A percentile compares a stretch with the other conserved stretches of the same genome.
These are phyloP conservation scores for Tylopilus sp. DNA, from an alignment of 768 basidiomycete genomes.

Conservation along the genomic window DNA sequence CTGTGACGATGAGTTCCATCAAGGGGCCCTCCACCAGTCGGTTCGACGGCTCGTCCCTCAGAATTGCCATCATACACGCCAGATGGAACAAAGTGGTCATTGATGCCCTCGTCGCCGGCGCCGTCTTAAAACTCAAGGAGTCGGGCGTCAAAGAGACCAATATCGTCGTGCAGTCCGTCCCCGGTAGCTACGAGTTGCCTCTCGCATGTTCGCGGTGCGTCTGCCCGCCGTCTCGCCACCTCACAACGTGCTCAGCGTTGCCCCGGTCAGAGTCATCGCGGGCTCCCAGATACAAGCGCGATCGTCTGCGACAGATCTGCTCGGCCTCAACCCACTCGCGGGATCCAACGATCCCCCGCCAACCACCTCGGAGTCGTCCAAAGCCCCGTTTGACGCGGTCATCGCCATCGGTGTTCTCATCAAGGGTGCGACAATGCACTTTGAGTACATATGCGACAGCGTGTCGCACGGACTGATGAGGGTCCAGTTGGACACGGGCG, in stretches of 20 bases:
- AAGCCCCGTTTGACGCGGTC: conserved; percentile 84
- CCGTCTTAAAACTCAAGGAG: conserved; percentile 74
- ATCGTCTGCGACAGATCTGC: conserved; percentile 76
- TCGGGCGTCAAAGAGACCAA: conserved; percentile 86
- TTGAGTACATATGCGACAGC: conserved; percentile 96
- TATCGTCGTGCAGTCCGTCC: conserved; percentile 88
- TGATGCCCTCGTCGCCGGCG: conserved; percentile 78
- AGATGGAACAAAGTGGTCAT: conserved; percentile 93
- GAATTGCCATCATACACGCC: conserved; percentile 91
- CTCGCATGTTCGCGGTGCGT: conserved; percentile 78
- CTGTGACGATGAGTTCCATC: conserved; percentile 44
- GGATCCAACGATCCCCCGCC: conserved; percentile 28
- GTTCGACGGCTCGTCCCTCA: conserved; percentile 77
- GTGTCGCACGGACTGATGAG: conserved; percentile 94
- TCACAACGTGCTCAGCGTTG: conserved; percentile 6
- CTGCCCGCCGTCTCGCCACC: not conserved
- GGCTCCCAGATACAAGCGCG: conserved; percentile 81
- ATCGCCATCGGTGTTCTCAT: conserved; percentile 98
- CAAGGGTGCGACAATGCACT: conserved; percentile 98
- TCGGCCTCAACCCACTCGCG: conserved; percentile 46
- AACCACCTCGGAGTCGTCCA: conserved; percentile 37
- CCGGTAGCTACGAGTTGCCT: conserved; percentile 94
- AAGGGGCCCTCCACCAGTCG: conserved; percentile 67
- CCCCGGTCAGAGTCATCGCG: conserved; percentile 67
- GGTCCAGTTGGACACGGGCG: conserved; percentile 88